Evolutionary conservation across 306 rosid genomes (phyloP).

Genomic region (Castanopsis chinensis): DNA sequence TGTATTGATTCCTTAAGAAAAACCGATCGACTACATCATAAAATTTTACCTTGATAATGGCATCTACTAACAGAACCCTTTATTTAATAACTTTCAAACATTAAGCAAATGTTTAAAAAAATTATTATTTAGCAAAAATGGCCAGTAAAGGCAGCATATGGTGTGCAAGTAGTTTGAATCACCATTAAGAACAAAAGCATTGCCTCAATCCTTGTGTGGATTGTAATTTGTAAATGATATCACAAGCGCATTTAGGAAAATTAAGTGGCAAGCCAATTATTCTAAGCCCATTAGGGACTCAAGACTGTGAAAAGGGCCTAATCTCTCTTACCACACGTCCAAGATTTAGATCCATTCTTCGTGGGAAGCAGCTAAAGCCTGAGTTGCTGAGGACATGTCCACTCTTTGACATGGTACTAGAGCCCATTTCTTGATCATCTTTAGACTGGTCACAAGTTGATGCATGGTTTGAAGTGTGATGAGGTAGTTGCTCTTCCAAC

Average conservation of each 20-base stretch:
- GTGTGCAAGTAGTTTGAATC: not conserved
- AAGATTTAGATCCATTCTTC: slow-evolving; percentile 33
- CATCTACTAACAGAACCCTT: too few species aligned
- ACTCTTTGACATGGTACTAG: slow-evolving; percentile 27
- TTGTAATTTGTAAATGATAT: not conserved
- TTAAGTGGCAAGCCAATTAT: not conserved
- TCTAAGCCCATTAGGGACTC: not conserved
- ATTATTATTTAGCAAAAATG: too few species aligned
- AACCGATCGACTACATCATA: too few species aligned
- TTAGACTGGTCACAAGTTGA: slow-evolving; percentile 38
- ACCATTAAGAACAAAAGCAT: not conserved
- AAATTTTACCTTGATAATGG: too few species aligned
- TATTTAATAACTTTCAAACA: too few species aligned
- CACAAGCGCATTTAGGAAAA: not conserved
- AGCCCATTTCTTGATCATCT: slow-evolving; percentile 52
- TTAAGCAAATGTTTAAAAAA: too few species aligned
- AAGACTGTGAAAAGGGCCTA: too few species aligned
- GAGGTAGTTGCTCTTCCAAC: slow-evolving; percentile 40
- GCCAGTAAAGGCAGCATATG: not conserved
- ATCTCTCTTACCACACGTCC: slow-evolving; percentile 51
- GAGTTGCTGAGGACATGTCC: slow-evolving; percentile 25
- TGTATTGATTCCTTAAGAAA: too few species aligned
- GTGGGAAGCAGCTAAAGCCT: slow-evolving; percentile 9
- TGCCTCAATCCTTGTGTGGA: not conserved
- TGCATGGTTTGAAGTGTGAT: slow-evolving; percentile 35